Conservation (phyloP, 345 rosid species). For the Raphanus raphanistrum region DNA sequence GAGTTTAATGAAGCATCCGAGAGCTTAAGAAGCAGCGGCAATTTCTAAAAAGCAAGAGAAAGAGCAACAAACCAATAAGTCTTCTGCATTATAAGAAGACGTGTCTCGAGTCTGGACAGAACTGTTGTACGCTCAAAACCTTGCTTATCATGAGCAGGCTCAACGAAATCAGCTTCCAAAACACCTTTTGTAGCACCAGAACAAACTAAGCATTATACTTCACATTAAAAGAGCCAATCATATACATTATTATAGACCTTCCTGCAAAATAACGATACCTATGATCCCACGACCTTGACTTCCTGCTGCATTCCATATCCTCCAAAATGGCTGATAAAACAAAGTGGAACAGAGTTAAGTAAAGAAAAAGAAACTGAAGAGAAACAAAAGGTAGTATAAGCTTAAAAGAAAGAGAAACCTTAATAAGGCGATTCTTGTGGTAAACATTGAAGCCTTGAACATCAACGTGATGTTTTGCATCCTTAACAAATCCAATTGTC, state of each 20-base stretch:
- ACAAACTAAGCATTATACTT: slow-evolving; percentile 31
- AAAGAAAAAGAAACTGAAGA: neutral
- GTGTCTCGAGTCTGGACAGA: slow-evolving; percentile 81
- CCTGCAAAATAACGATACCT: slow-evolving; percentile 45
- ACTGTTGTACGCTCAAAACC: slow-evolving; percentile 90
- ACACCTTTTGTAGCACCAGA: slow-evolving; percentile 54
- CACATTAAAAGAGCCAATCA: neutral
- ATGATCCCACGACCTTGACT: slow-evolving; percentile 96
- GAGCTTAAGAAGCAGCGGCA: neutral
- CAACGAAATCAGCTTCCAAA: slow-evolving; percentile 92
- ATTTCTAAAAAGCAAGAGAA: slow-evolving; percentile 7
- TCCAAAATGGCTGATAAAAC: slow-evolving; percentile 86
- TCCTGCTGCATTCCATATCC: slow-evolving; percentile 95
- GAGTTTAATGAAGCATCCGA: neutral
- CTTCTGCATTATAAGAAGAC: slow-evolving; percentile 81
- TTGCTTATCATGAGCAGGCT: slow-evolving; percentile 98
- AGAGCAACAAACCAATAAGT: slow-evolving; percentile 62
- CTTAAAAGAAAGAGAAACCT: slow-evolving; percentile 49
- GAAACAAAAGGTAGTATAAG: neutral
- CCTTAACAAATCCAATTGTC: slow-evolving; percentile 94
- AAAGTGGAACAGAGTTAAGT: neutral
- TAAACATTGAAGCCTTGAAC: slow-evolving; percentile 94
- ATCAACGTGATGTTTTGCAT: slow-evolving; percentile 82
- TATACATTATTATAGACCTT: slow-evolving; percentile 5
- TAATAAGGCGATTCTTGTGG: slow-evolving; percentile 91